phyloP scores from a whole-genome alignment of 345 rosid genomes.

The Excoecaria cochinchinensis region DNA sequence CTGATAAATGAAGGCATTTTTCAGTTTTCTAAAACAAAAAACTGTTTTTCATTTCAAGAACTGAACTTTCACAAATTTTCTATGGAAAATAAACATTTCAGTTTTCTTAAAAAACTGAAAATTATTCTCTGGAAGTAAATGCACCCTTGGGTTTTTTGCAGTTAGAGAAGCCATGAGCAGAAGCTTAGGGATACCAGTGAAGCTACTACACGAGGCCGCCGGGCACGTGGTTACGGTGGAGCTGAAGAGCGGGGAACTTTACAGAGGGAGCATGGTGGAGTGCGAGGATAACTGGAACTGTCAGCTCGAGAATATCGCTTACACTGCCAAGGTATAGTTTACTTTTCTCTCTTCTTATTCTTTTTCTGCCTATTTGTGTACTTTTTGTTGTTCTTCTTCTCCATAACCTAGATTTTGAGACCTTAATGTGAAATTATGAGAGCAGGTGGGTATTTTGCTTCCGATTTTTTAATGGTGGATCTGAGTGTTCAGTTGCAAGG shows the following conservation, averaged over 20 bases:
- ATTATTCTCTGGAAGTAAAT: too few species aligned
- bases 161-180: constrained; percentile 11
- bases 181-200: constrained; percentile 88
- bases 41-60: too few species aligned
- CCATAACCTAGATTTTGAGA: constrained; percentile 30
- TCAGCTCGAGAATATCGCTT: constrained; percentile 81
- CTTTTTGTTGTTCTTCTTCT: neutral
- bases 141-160: too few species aligned
- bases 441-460: neutral
- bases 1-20: too few species aligned
- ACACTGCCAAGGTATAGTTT: constrained; percentile 58
- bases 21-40: too few species aligned
- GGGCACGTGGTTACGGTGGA: constrained; percentile 85
- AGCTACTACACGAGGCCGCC: constrained; percentile 78
- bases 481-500: neutral
- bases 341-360: neutral
- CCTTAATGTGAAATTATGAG: neutral
- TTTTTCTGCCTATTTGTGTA: neutral
- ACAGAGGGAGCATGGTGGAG: constrained; percentile 87
- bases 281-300: constrained; percentile 96
- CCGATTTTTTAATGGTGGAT: neutral
- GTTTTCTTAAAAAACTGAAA: too few species aligned
- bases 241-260: constrained; percentile 85
- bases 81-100: too few species aligned
- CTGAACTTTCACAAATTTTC: too few species aligned